Evolutionary conservation across 2,329 filamentous ascomycete genomes (phyloP).

Genomic region (Huntiella moniliformis): DNA sequence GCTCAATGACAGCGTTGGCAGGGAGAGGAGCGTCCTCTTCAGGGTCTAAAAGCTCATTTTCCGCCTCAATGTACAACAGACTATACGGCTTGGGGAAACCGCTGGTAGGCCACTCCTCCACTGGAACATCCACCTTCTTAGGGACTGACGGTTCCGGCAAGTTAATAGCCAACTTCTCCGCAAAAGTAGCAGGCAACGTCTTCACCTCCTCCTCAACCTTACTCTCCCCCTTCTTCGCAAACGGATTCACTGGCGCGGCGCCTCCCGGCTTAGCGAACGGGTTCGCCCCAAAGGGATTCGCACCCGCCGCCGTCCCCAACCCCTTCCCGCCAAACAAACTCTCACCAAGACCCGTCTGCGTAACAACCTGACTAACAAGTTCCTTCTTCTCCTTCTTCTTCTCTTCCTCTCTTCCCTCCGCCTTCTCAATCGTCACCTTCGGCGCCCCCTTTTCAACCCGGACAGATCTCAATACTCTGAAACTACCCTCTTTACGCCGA

Average conservation of each 20-base stretch:
- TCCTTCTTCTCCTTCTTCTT: slow-evolving; percentile 20
- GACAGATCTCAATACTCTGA: slow-evolving; percentile 55
- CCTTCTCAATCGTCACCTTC: slow-evolving; percentile 11
- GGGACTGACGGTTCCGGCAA: slow-evolving; percentile 21
- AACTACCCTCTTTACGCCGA: slow-evolving; percentile 62
- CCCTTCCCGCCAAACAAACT: slow-evolving; percentile 49
- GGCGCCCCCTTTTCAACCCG: slow-evolving; percentile 30
- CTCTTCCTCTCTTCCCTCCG: slow-evolving; percentile 13
- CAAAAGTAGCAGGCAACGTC: slow-evolving; percentile 42
- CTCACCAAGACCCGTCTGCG: slow-evolving; percentile 34
- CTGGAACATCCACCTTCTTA: slow-evolving; percentile 29
- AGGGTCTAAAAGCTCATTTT: slow-evolving; percentile 70
- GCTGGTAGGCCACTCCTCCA: slow-evolving; percentile 52
- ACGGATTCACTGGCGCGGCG: slow-evolving; percentile 34
- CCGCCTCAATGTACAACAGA: slow-evolving; percentile 67
- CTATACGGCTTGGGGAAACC: slow-evolving; percentile 53
- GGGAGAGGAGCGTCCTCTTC: slow-evolving; percentile 29
- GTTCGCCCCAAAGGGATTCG: slow-evolving; percentile 40
- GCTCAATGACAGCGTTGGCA: slow-evolving; percentile 30
- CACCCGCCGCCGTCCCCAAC: slow-evolving; percentile 17
- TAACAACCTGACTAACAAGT: slow-evolving; percentile 17
- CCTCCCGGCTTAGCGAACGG: slow-evolving; percentile 29
- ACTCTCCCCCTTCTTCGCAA: slow-evolving; percentile 26
- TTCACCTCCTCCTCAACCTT: slow-evolving; percentile 12
- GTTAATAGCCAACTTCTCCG: slow-evolving; percentile 61